A percentile compares a stretch with the other conserved stretches of the same genome.
Conservation (phyloP, 2,329 filamentous ascomycete genomes). For the Aspergillus sp. region DNA sequence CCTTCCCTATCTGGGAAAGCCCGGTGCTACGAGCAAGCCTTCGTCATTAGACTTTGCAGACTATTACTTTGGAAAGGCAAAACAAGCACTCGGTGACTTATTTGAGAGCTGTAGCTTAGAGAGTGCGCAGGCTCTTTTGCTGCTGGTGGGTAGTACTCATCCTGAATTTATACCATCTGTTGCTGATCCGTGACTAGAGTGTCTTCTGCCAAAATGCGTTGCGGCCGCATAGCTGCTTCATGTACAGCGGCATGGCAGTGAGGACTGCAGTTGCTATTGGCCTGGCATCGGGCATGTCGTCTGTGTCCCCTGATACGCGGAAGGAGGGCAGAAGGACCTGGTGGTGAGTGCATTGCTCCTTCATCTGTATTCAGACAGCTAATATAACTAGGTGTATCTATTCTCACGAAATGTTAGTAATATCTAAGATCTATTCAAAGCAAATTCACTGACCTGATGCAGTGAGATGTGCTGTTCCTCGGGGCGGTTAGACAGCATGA, state of each 20-base stretch:
- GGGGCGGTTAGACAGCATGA: slow-evolving; percentile 32
- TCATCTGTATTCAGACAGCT: background rate
- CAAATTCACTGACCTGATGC: background rate
- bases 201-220: slow-evolving; percentile 38
- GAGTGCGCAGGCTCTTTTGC: slow-evolving; percentile 28
- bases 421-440: too few species aligned
- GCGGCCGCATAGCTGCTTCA: slow-evolving; percentile 38
- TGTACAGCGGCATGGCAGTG: slow-evolving; percentile 40
- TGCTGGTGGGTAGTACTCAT: slow-evolving; percentile 20
- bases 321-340: slow-evolving; percentile 27
- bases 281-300: slow-evolving; percentile 29
- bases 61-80: slow-evolving; percentile 29
- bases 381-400: slow-evolving; percentile 21
- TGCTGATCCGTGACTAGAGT: slow-evolving; percentile 9
- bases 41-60: slow-evolving; percentile 28
- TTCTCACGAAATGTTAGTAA: slow-evolving; percentile 25
- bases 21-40: background rate
- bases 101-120: slow-evolving; percentile 33
- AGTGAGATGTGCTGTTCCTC: slow-evolving; percentile 36
- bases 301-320: slow-evolving; percentile 16
- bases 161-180: background rate
- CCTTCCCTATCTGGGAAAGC: background rate
- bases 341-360: slow-evolving; percentile 22
- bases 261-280: slow-evolving; percentile 38
- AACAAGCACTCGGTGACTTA: slow-evolving; percentile 29